These are phyloP conservation scores for Lentinus tigrinus DNA, from an alignment of 768 basidiomycete genomes.

Conservation along the genomic window DNA sequence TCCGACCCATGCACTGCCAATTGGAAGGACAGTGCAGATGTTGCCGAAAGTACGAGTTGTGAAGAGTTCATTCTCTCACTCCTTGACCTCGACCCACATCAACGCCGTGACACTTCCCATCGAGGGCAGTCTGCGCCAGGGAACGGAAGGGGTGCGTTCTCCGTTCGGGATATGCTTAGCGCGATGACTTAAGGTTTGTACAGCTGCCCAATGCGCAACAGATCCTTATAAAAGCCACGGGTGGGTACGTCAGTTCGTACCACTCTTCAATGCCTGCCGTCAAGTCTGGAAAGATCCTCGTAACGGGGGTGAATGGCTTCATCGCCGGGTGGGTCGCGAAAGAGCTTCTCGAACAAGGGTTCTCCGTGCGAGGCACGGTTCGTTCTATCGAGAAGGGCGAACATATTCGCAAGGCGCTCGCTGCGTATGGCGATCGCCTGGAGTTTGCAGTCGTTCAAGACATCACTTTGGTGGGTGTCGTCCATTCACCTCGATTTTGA, in stretches of 20 bases:
- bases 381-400: slow-evolving; percentile 57
- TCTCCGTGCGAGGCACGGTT: slow-evolving; percentile 62
- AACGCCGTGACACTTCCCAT: not conserved
- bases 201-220: too few relatives aligned
- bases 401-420: slow-evolving; percentile 52
- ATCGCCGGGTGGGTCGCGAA: slow-evolving; percentile 57
- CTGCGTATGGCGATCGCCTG: slow-evolving; percentile 51
- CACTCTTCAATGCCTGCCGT: not conserved
- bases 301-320: slow-evolving; percentile 58
- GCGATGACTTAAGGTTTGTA: not conserved
- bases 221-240: too few relatives aligned
- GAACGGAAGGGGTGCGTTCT: too few relatives aligned
- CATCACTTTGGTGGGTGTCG: slow-evolving; percentile 45
- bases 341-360: slow-evolving; percentile 59
- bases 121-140: too few relatives aligned
- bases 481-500: not conserved
- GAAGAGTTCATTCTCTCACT: too few relatives aligned
- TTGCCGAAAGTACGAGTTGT: too few relatives aligned
- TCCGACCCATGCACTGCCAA: too few relatives aligned
- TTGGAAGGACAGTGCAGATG: too few relatives aligned
- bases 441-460: slow-evolving; percentile 72
- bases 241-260: not conserved
- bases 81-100: not conserved
- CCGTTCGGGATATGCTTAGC: not conserved
- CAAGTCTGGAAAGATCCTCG: slow-evolving; percentile 41